Conservation (phyloP, 2,329 filamentous ascomycete species). For the Sporothrix protearum region DNA sequence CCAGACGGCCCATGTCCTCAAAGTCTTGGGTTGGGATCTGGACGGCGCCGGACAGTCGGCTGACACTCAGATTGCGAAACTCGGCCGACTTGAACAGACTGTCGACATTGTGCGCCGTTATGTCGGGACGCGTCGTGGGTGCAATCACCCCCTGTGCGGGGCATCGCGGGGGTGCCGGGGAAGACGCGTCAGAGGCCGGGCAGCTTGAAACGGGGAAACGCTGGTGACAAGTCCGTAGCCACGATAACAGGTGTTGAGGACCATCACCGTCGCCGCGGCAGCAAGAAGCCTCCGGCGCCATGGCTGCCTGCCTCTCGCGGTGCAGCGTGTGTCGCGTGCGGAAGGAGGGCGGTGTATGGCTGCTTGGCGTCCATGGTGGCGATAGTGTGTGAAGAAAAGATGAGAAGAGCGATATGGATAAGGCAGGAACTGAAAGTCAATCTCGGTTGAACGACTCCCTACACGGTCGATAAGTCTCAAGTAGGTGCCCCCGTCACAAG, state of each 20-base stretch:
- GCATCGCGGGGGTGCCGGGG: not conserved
- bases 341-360: not conserved
- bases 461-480: not conserved
- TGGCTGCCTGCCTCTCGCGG: not conserved
- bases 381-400: not conserved
- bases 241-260: not conserved
- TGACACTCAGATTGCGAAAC: not conserved
- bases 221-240: not conserved
- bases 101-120: not conserved
- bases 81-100: not conserved
- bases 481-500: not conserved
- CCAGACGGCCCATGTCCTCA: not conserved
- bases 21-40: not conserved
- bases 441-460: not conserved
- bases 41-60: not conserved
- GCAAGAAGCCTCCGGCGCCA: not conserved
- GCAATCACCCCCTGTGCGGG: not conserved
- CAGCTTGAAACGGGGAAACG: not conserved
- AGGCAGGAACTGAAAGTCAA: not conserved
- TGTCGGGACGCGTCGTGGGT: not conserved
- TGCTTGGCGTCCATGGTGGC: not conserved
- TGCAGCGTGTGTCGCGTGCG: not conserved
- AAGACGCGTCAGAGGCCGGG: not conserved
- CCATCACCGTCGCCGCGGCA: not conserved
- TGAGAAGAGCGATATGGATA: not conserved